Evolutionary conservation across 1,139 yeast genomes (phyloP), one percentile per base, ranked within the genome.

Genomic region (Diutina scorzettiae): DNA sequence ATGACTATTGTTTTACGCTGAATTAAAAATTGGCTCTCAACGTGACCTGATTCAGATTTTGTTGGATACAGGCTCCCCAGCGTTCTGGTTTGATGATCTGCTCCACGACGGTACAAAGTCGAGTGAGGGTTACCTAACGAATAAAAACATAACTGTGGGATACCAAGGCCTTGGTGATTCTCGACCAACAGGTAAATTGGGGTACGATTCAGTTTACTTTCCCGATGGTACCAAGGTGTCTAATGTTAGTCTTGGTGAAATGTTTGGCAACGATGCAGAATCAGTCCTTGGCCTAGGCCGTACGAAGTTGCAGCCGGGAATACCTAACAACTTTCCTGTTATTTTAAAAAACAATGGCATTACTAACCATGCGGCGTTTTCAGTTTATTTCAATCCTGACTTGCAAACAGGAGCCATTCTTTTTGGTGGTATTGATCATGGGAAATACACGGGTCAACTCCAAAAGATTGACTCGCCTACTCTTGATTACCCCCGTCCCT

Each of bases 31-130:
- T 2, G 37, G 37, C 8, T 12, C 17, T 19, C 37, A 32, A n/a
- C 19, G 20, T 24, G 14, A 5, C 9, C 17, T 6, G 17, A 12
- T 37, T 6, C 11, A 12, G 17, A 30, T 23, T 1, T 9, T 25
- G 7, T 14, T 37, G 8, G 40, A 37, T 28, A 37, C 40, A 3
- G 40, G 40, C 2, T 37, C 40, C 17, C 18, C 18, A 9, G 30
- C 24, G 18, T 9, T 37, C 19, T 37, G 30, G 30, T 18, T 25
- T 11, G 17, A 23, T 14, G 16, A 14, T 7, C 3, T 7, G 20
- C n/a, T 24, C 21, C 21, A n/a, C 17, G 29, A 36, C 29, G 25
- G 20, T 6, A 7, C 18, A 2, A 7, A 23, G 12, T 23, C 28
- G 27, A n/a, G 9, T 11, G n/a, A 14, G 5, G 39, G 27, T 6